Conservation (phyloP, 108 stramenopile genomes). For the Pseudonitzschia delicatissima region DNA sequence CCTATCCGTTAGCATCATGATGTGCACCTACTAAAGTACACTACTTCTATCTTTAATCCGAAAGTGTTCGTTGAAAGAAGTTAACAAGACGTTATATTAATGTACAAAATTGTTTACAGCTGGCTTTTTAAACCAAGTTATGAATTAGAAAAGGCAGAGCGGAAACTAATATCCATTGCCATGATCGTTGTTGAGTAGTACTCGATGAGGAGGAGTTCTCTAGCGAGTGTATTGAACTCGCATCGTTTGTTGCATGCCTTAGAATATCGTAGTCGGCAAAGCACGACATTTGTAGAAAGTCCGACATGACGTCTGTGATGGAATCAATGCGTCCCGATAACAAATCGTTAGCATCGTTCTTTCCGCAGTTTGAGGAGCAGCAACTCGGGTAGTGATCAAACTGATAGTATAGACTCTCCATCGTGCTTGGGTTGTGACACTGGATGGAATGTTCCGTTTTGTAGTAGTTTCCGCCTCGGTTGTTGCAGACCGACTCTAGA, state of each 20-base stretch:
- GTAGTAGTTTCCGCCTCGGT: background rate
- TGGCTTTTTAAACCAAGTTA: no score
- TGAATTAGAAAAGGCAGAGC: no score
- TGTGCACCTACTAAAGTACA: no score
- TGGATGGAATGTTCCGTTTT: constrained; percentile 11
- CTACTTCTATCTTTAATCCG: no score
- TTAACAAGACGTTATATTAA: no score
- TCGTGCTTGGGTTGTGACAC: background rate
- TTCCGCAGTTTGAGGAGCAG: background rate
- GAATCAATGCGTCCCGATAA: background rate
- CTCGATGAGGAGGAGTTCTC: no score
- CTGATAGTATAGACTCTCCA: constrained; percentile 3
- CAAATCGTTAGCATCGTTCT: background rate
- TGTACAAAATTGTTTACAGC: no score
- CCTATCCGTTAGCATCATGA: no score
- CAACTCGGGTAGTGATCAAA: constrained; percentile 14
- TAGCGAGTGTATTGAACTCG: background rate
- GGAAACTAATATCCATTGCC: no score
- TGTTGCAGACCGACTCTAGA: background rate
- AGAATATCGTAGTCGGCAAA: constrained; percentile 6
- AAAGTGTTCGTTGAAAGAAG: no score
- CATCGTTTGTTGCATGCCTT: background rate
- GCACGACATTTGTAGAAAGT: background rate
- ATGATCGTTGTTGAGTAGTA: no score
- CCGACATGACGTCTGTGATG: background rate